phyloP scores from a whole-genome alignment of 495 filamentous ascomycete genomes.

The Daldinia bambusicola region DNA sequence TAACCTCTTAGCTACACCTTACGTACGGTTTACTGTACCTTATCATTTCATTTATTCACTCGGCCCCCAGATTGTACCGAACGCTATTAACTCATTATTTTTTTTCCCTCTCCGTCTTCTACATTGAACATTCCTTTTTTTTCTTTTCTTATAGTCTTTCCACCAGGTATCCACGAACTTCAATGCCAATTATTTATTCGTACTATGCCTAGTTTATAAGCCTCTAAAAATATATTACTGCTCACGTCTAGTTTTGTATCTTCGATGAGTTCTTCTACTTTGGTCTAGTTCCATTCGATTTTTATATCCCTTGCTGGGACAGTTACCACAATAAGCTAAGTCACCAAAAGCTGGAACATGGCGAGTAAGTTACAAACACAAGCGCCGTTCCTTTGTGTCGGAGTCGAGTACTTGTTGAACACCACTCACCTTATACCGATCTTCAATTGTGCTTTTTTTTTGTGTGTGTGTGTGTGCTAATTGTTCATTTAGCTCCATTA shows the following conservation, averaged over 20 bases:
- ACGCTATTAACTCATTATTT: background rate
- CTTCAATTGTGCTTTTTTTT: background rate
- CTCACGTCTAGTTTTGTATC: background rate
- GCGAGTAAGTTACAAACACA: slow-evolving; percentile 31
- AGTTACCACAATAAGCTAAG: background rate
- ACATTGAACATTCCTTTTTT: background rate
- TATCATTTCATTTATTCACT: slow-evolving; percentile 26
- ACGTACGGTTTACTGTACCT: no score
- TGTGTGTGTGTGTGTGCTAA: slow-evolving; percentile 10
- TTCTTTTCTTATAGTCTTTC: background rate
- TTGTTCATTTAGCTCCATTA: slow-evolving; percentile 50
- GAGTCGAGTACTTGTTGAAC: background rate
- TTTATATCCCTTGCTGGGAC: slow-evolving; percentile 1
- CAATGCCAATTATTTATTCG: background rate
- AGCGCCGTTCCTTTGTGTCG: background rate
- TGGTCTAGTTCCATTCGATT: background rate
- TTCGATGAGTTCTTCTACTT: slow-evolving; percentile 8
- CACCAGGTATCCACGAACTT: background rate
- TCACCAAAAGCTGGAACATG: slow-evolving; percentile 21
- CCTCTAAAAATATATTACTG: background rate
- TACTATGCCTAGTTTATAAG: no score
- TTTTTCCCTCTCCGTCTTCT: background rate
- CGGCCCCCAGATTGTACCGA: background rate
- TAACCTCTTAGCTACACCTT: slow-evolving; percentile 6
- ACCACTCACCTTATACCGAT: background rate